These are phyloP conservation scores for Neophaeococcomyces mojaviensis DNA, from an alignment of 2,329 filamentous ascomycete genomes.

Conservation along the genomic window DNA sequence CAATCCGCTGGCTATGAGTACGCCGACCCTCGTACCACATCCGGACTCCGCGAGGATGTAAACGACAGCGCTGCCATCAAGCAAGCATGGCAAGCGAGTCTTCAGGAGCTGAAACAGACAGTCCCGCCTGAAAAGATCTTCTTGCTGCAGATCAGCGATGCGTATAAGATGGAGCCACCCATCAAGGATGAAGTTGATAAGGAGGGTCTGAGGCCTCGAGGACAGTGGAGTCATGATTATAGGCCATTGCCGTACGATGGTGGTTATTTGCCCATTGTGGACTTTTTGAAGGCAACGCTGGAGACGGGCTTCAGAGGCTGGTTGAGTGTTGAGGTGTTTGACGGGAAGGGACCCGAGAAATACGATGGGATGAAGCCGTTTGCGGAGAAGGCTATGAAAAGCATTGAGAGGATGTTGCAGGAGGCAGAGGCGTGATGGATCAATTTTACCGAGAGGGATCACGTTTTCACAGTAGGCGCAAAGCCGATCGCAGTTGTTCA, in stretches of 20 bases:
- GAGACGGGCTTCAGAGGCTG: slow-evolving; percentile 60
- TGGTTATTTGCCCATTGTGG: slow-evolving; percentile 61
- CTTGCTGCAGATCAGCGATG: slow-evolving; percentile 67
- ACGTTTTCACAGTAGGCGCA: no score
- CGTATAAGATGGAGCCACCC: slow-evolving; percentile 55
- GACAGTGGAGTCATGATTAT: slow-evolving; percentile 64
- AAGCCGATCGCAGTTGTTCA: no score
- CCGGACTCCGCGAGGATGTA: slow-evolving; percentile 53
- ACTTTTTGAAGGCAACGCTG: slow-evolving; percentile 59
- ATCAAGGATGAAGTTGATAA: slow-evolving; percentile 44
- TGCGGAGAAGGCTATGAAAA: slow-evolving; percentile 45
- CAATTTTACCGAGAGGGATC: no score
- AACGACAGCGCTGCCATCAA: slow-evolving; percentile 46
- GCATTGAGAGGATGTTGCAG: slow-evolving; percentile 38
- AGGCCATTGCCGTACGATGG: slow-evolving; percentile 62
- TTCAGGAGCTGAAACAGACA: slow-evolving; percentile 48
- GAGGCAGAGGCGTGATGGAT: slow-evolving; percentile 7
- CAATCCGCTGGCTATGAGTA: slow-evolving; percentile 66
- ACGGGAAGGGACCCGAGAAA: slow-evolving; percentile 49
- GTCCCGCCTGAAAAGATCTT: slow-evolving; percentile 65
- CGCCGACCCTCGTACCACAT: slow-evolving; percentile 60
- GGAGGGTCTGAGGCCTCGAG: slow-evolving; percentile 52
- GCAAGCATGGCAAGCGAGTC: slow-evolving; percentile 45
- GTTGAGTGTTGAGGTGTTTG: slow-evolving; percentile 66
- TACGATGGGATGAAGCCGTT: slow-evolving; percentile 44